These are phyloP conservation scores for Fusarium acutatum DNA, from an alignment of 2,329 filamentous ascomycete species.

Conservation along the genomic window DNA sequence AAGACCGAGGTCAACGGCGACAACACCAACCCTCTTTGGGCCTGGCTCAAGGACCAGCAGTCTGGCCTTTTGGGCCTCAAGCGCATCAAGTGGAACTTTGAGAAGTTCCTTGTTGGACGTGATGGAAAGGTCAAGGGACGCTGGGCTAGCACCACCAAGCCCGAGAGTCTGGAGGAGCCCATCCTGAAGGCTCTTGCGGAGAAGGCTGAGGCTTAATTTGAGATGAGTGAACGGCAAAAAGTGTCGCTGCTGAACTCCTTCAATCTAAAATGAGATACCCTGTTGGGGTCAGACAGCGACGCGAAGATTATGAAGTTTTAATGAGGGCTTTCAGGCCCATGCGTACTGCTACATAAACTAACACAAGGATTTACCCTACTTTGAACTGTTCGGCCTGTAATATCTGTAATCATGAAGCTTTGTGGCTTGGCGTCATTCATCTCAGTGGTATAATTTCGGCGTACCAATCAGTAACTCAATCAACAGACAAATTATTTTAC, in stretches of 20 bases:
- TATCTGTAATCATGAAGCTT: not conserved
- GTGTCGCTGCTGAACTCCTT: not conserved
- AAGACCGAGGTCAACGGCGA: slow-evolving; percentile 96
- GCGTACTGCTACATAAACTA: slow-evolving; percentile 9
- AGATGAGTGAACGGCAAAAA: not conserved
- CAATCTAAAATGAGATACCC: slow-evolving; percentile 35
- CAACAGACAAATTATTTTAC: not conserved
- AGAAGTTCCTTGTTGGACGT: slow-evolving; percentile 91
- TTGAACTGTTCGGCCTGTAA: not conserved
- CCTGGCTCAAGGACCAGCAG: slow-evolving; percentile 78
- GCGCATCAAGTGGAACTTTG: slow-evolving; percentile 99
- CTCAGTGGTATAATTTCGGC: no score
- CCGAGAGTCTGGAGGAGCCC: slow-evolving; percentile 77
- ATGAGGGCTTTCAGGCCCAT: slow-evolving; percentile 8
- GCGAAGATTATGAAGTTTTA: not conserved
- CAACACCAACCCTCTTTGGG: slow-evolving; percentile 78
- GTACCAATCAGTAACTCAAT: not conserved
- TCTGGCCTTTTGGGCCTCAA: slow-evolving; percentile 88
- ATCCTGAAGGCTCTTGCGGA: slow-evolving; percentile 75
- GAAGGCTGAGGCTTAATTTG: slow-evolving; percentile 22
- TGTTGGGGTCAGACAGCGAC: not conserved
- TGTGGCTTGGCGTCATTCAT: not conserved
- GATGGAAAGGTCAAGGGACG: slow-evolving; percentile 87
- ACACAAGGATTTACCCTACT: not conserved
- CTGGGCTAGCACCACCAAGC: slow-evolving; percentile 90